Percentiles rank a stretch among this genome's conserved stretches.
Conservation (phyloP, 1,284 basidiomycete species). For the Rhodotorula sp. region DNA sequence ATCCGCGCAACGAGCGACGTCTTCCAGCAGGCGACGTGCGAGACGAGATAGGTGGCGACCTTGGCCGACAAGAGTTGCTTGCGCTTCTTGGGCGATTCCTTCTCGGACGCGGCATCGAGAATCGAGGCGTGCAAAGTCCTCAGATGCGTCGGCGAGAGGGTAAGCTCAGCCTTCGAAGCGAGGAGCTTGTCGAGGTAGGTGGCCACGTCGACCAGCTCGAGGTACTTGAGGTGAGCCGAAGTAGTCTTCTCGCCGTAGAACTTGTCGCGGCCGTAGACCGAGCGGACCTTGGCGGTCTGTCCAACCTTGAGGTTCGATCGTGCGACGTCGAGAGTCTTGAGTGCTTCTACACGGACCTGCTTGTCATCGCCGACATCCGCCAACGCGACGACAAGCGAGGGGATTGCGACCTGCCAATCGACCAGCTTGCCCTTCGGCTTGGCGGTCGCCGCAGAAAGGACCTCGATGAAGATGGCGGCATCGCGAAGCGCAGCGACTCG, state of each 20-base stretch:
- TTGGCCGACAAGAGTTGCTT: constrained; percentile 64
- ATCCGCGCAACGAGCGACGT: constrained; percentile 53
- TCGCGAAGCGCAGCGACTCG: constrained; percentile 76
- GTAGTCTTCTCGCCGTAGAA: constrained; percentile 68
- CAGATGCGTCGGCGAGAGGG: constrained; percentile 67
- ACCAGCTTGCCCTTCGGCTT: constrained; percentile 35
- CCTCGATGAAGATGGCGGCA: constrained; percentile 60
- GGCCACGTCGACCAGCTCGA: constrained; percentile 69
- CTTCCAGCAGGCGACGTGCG: constrained; percentile 70
- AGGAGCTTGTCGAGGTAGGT: constrained; percentile 64
- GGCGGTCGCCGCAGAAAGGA: constrained; percentile 53
- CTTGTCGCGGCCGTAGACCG: constrained; percentile 74
- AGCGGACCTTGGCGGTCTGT: constrained; percentile 11
- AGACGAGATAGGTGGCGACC: constrained; percentile 74
- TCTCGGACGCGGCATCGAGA: constrained; percentile 52
- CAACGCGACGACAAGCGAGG: constrained; percentile 68
- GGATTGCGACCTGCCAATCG: constrained; percentile 84
- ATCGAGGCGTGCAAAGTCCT: constrained; percentile 62
- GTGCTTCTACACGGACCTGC: constrained; percentile 61
- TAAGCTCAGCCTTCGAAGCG: constrained; percentile 61
- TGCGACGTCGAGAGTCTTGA: constrained; percentile 61
- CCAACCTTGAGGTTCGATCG: constrained; percentile 52
- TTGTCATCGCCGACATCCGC: constrained; percentile 54
- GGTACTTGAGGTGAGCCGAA: constrained; percentile 66
- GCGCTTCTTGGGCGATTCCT: constrained; percentile 57